phyloP scores from a whole-genome alignment of 2,329 filamentous ascomycete species.

The Chrysoporthe deuterocubensis region DNA sequence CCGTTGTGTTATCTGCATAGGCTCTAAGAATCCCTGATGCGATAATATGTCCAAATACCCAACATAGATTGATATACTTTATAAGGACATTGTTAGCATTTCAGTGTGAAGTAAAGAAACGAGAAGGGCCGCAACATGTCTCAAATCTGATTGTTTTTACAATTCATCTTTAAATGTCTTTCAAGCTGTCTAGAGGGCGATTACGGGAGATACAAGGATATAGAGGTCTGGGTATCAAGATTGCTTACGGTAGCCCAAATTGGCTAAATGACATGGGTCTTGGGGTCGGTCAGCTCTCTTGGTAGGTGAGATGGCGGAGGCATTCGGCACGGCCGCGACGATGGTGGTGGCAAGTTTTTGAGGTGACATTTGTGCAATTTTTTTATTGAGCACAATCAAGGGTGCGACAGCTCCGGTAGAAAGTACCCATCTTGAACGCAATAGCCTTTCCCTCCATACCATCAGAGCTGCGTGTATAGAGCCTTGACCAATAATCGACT shows the following conservation, averaged over 20 bases:
- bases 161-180: too few species aligned
- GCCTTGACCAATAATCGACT: not conserved
- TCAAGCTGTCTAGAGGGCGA: too few species aligned
- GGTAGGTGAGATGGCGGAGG: not conserved
- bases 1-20: not conserved
- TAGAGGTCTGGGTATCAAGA: too few species aligned
- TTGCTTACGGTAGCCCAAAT: too few species aligned
- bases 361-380: not conserved
- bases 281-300: not conserved
- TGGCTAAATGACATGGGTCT: not conserved
- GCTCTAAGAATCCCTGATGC: conserved; percentile 5
- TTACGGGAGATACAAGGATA: too few species aligned
- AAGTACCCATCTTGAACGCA: not conserved
- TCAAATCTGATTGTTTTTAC: too few species aligned
- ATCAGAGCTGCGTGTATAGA: not conserved
- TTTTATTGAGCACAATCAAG: too few species aligned
- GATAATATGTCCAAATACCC: conserved; percentile 15
- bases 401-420: not conserved
- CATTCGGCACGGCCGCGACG: not conserved
- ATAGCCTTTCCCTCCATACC: not conserved
- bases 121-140: too few species aligned
- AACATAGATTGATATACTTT: conserved; percentile 15
- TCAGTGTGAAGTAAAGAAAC: too few species aligned
- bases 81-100: not conserved
- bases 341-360: not conserved